Percentiles rank a stretch among this genome's conserved stretches.
These are phyloP conservation scores for Fusarium euwallaceae DNA, from an alignment of 2,329 filamentous ascomycete genomes.

Conservation along the genomic window DNA sequence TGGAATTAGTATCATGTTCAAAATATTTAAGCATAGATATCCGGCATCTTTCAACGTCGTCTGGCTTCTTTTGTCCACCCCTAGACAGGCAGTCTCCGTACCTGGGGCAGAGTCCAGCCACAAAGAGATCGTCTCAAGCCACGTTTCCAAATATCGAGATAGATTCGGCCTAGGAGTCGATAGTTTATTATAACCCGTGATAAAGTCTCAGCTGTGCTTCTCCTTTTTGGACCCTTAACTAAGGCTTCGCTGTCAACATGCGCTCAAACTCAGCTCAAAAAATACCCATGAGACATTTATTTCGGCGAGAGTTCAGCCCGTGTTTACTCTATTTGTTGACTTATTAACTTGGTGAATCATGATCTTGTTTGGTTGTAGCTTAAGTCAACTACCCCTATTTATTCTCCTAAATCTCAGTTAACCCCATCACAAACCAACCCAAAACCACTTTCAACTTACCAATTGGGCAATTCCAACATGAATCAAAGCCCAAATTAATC, in stretches of 20 bases:
- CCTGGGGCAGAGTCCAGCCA: neutral
- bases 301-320: neutral
- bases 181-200: neutral
- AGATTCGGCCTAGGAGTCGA: neutral
- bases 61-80: neutral
- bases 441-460: neutral
- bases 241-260: neutral
- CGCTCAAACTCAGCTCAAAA: neutral
- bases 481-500: neutral
- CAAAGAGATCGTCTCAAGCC: conserved; percentile 2
- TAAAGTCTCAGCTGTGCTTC: neutral
- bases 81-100: neutral
- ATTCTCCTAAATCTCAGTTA: neutral
- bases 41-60: neutral
- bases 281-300: neutral
- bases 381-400: neutral
- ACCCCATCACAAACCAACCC: neutral
- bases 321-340: neutral
- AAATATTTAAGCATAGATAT: neutral
- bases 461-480: too few relatives aligned
- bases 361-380: neutral
- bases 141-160: neutral
- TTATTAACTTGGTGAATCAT: neutral
- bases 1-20: neutral
- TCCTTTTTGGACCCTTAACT: neutral